Percentiles rank a stretch among this genome's conserved stretches.
phyloP scores from a whole-genome alignment of 1,284 basidiomycete species.

The Papiliotrema flavescens region DNA sequence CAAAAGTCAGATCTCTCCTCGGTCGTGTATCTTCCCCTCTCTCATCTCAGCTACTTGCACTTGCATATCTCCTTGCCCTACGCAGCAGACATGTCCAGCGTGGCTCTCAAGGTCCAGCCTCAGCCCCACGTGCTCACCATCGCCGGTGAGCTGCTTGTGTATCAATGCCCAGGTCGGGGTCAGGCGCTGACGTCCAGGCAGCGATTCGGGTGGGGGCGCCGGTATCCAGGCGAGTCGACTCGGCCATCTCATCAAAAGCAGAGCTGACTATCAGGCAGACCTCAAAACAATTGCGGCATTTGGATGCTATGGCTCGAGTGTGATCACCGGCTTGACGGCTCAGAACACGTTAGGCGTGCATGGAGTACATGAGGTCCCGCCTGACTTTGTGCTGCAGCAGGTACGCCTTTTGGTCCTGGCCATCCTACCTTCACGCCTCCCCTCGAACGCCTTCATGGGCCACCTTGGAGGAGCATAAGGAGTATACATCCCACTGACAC shows the following conservation, averaged over 20 bases:
- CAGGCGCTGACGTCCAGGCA: constrained; percentile 22
- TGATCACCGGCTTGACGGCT: constrained; percentile 81
- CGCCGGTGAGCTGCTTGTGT: constrained; percentile 27
- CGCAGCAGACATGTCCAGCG: not conserved
- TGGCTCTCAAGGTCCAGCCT: constrained; percentile 4
- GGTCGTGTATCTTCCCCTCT: not conserved
- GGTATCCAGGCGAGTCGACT: constrained; percentile 69
- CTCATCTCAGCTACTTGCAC: not conserved
- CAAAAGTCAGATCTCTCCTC: not conserved
- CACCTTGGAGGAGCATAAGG: too few species aligned
- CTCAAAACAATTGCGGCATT: constrained; percentile 79
- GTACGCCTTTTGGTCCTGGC: constrained; percentile 41
- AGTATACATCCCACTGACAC: not conserved
- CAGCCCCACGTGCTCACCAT: constrained; percentile 42
- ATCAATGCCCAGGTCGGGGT: not conserved
- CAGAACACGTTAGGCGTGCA: constrained; percentile 88
- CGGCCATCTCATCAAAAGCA: not conserved
- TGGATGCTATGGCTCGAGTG: constrained; percentile 79
- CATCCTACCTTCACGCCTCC: too few species aligned
- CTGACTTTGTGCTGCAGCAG: constrained; percentile 68
- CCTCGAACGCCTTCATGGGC: too few species aligned
- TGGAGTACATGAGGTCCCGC: constrained; percentile 62
- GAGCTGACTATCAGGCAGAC: constrained; percentile 55
- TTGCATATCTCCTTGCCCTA: too few species aligned
- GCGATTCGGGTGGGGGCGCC: constrained; percentile 80